A percentile compares a stretch with the other conserved stretches of the same genome.
phyloP scores from a whole-genome alignment of 2,329 filamentous ascomycete species.

The Ascochyta fabae region DNA sequence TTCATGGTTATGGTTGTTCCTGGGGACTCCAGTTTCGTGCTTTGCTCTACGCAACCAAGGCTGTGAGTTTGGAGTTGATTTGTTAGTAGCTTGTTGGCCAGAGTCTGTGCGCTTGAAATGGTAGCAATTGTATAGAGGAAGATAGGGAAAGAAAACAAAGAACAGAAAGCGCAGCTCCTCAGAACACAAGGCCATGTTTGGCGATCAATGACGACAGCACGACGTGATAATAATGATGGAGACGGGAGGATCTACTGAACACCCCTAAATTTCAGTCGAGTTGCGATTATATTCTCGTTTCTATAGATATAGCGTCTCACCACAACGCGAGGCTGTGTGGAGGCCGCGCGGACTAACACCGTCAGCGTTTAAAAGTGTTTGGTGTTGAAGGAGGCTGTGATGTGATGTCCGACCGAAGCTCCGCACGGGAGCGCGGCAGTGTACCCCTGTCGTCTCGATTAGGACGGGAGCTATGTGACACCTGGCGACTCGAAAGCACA shows the following conservation, averaged over 20 bases:
- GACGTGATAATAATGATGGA: slow-evolving; percentile 25
- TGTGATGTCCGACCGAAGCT: slow-evolving; percentile 13
- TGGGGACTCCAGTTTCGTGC: background rate
- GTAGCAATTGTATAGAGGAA: slow-evolving; percentile 33
- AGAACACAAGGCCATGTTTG: slow-evolving; percentile 27
- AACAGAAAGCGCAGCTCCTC: slow-evolving; percentile 37
- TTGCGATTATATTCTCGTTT: background rate
- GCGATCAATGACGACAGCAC: slow-evolving; percentile 34
- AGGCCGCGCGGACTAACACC: background rate
- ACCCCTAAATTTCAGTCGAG: background rate
- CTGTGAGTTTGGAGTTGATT: background rate
- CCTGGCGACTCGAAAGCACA: slow-evolving; percentile 18
- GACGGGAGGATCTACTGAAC: background rate
- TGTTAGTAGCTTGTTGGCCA: slow-evolving; percentile 2
- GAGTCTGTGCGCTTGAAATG: slow-evolving; percentile 12
- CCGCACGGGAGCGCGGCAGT: slow-evolving; percentile 5
- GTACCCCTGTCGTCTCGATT: slow-evolving; percentile 27
- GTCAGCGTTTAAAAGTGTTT: slow-evolving; percentile 4
- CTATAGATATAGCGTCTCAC: background rate
- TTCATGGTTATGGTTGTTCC: slow-evolving; percentile 43
- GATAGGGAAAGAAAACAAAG: slow-evolving; percentile 35
- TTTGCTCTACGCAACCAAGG: background rate
- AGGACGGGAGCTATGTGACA: slow-evolving; percentile 31
- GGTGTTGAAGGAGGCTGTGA: slow-evolving; percentile 13
- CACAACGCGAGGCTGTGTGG: slow-evolving; percentile 3